Percentiles rank a stretch among this genome's conserved stretches.
Conservation (phyloP, 495 filamentous ascomycete genomes). For the Xylaria grammica region DNA sequence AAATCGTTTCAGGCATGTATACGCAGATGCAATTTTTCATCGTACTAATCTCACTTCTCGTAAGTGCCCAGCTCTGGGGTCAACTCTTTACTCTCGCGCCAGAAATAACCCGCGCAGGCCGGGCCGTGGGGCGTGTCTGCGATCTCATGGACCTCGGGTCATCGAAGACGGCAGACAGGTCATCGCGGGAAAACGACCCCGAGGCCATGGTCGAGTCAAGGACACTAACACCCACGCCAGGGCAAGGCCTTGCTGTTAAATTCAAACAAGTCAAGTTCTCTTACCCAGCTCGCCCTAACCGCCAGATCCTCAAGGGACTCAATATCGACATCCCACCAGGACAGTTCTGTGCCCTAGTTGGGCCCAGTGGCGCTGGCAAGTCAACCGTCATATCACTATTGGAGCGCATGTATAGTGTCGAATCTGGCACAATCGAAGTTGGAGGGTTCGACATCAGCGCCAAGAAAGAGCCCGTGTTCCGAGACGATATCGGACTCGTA, state of each 20-base stretch:
- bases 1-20: constrained; percentile 62
- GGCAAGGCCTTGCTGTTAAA: constrained; percentile 50
- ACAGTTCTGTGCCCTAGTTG: constrained; percentile 65
- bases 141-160: constrained; percentile 53
- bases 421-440: constrained; percentile 40
- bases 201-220: constrained; percentile 33
- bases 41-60: constrained; percentile 65
- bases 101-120: constrained; percentile 61
- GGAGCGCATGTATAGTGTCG: constrained; percentile 59
- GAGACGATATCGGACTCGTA: constrained; percentile 58
- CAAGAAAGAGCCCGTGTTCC: constrained; percentile 54
- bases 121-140: constrained; percentile 54
- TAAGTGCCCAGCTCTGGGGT: constrained; percentile 66
- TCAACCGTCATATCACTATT: constrained; percentile 64
- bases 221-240: constrained; percentile 22
- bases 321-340: constrained; percentile 60
- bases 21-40: constrained; percentile 69
- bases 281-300: constrained; percentile 64
- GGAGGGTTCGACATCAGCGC: constrained; percentile 47
- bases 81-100: constrained; percentile 70
- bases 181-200: constrained; percentile 22
- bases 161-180: constrained; percentile 26
- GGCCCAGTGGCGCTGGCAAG: constrained; percentile 67
- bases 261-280: constrained; percentile 62
- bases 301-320: constrained; percentile 58